Evolutionary conservation across 1,139 yeast species (phyloP).

Genomic region (Yamadazyma taylorii): DNA sequence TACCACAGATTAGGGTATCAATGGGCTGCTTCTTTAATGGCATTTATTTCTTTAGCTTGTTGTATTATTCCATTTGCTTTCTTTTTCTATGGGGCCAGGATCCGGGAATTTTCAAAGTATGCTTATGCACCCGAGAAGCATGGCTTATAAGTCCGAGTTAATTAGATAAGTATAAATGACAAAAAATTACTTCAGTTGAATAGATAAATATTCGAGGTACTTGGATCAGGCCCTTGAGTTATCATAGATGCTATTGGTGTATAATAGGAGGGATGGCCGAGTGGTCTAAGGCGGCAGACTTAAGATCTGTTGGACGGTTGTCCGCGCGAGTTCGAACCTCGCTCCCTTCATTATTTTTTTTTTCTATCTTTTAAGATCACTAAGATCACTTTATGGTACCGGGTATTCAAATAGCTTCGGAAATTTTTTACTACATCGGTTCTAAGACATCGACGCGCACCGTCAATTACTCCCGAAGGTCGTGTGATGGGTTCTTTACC

Average conservation of each 20-base stretch:
- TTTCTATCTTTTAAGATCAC: no score
- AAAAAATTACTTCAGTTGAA: no score
- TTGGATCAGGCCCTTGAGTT: no score
- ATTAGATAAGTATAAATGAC: no score
- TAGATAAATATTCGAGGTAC: no score
- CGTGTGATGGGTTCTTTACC: no score
- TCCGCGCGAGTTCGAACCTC: slow-evolving; percentile 90
- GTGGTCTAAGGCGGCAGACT: slow-evolving; percentile 59
- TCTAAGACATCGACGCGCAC: no score
- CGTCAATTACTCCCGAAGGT: no score
- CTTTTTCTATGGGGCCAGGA: slow-evolving; percentile 52
- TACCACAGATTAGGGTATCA: slow-evolving; percentile 66
- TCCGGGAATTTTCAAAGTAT: slow-evolving; percentile 51
- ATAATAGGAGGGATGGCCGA: slow-evolving; percentile 53
- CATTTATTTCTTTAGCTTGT: slow-evolving; percentile 32
- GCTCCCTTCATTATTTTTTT: slow-evolving; percentile 66
- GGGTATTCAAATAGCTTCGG: no score
- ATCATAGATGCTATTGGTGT: no score
- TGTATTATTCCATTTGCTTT: slow-evolving; percentile 62
- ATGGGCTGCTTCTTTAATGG: slow-evolving; percentile 72
- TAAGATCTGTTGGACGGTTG: slow-evolving; percentile 54
- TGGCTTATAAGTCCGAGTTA: background rate
- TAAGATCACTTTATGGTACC: slow-evolving; percentile 1
- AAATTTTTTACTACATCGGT: no score
- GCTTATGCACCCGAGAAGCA: slow-evolving; percentile 29